Conservation (phyloP, 352 stramenopile genomes). For the Phytophthora pinifolia region DNA sequence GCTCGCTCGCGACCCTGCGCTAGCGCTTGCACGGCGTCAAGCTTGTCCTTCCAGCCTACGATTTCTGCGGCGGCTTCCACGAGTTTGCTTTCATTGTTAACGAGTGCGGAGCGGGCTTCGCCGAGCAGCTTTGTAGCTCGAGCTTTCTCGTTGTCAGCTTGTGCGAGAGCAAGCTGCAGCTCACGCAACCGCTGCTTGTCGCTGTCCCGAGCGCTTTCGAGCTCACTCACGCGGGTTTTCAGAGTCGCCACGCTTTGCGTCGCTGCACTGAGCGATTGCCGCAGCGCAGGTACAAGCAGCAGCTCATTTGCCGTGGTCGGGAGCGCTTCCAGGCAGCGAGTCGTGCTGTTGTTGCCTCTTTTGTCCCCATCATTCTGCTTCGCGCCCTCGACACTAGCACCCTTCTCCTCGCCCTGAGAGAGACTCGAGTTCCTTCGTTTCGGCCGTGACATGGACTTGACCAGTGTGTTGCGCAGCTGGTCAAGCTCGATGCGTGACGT, state of each 20-base stretch:
- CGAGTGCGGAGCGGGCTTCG: constrained; percentile 44
- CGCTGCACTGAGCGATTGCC: constrained; percentile 41
- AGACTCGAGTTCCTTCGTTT: constrained; percentile 18
- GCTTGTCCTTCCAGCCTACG: constrained; percentile 38
- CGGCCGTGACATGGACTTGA: constrained; percentile 24
- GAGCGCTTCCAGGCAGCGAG: constrained; percentile 6
- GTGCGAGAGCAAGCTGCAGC: constrained; percentile 31
- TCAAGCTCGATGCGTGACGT: constrained; percentile 42
- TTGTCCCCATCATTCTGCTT: constrained; percentile 9
- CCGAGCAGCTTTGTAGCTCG: constrained; percentile 48
- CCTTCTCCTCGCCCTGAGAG: constrained; percentile 9
- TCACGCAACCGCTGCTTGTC: constrained; percentile 32
- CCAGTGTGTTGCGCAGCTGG: constrained; percentile 54
- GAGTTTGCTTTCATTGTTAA: constrained; percentile 36
- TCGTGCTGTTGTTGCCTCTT: constrained; percentile 10
- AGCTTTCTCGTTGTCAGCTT: constrained; percentile 41
- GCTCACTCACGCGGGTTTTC: constrained; percentile 43
- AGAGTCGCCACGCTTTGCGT: constrained; percentile 39
- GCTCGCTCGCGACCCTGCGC: constrained; percentile 31
- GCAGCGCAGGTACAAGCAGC: constrained; percentile 44
- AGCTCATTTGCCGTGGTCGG: constrained; percentile 20
- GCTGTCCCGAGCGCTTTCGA: constrained; percentile 25
- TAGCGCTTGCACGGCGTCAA: constrained; percentile 44
- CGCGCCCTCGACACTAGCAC: not conserved
- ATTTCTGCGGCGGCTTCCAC: constrained; percentile 37